Evolutionary conservation across 2,329 filamentous ascomycete genomes (phyloP), one percentile per base, ranked within the genome.

Genomic region (Pyrenochaeta sp.): DNA sequence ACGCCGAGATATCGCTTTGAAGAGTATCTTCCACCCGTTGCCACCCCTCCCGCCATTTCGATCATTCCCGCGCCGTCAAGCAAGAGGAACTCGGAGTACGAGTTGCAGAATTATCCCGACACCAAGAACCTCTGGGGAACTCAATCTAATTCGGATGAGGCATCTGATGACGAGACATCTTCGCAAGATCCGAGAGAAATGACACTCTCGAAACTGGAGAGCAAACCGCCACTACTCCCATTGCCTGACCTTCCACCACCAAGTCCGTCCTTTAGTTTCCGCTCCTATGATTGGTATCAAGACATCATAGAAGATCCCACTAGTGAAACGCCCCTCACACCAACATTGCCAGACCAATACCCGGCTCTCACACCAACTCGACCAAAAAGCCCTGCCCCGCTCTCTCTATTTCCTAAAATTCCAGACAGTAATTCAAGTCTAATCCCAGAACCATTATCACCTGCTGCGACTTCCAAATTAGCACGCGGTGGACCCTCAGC

Each of bases 231-330:
- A 2, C 48, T 51, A 17, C 51, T 58, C n/a, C 48, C 57, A 10
- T 21, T 56, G 7, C 53, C 53, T 7, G 55, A 54, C n/a, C 22
- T 53, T 14, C 47, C 44, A 30, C 59, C 59, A 9, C 57, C 59
- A 29, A 61, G 57, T 18, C 57, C 59, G 8, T 56, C 57, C 23
- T 48, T 60, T 22, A 61, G 58, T 17, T 61, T 60, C 19, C 51
- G 47, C 19, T 61, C 59, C 6, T 63, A 63, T 22, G 58, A 61
- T 30, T 63, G 60, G 60, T 63, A 63, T 32, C 58, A 60, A 28
- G 60, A 61, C 15, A 63, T 63, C 13, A 60, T 62, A 35, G 51
- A 53, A 20, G 56, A 61, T 19, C 50, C 47, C 10, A 22, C 42
- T 15, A 40, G 38, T 19, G 41, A 41, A 3, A 50, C 53, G 17